Percentiles rank a stretch among this genome's conserved stretches.
phyloP scores from a whole-genome alignment of 768 basidiomycete genomes.

The Agrocybe pediades region DNA sequence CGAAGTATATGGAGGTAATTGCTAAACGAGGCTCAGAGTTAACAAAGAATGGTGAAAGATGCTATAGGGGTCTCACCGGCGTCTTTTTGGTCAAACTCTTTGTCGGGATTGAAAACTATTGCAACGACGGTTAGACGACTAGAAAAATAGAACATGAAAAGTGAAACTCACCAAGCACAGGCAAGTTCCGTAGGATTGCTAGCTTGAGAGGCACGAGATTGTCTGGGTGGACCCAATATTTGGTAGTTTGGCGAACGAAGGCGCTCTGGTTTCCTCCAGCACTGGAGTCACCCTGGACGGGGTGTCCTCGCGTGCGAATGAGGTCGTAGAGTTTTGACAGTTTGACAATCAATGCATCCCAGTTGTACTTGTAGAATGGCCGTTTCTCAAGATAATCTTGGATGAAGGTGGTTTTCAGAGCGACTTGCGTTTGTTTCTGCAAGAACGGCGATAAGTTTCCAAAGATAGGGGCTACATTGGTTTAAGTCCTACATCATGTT shows the following conservation, averaged over 20 bases:
- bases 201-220: conserved; percentile 93
- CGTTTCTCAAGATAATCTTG: conserved; percentile 91
- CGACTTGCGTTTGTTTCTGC: conserved; percentile 89
- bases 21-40: conserved; percentile 43
- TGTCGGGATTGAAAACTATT: conserved; percentile 89
- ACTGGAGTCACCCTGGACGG: conserved; percentile 88
- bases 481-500: conserved; percentile 80
- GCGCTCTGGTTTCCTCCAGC: conserved; percentile 97
- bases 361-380: conserved; percentile 96
- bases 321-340: conserved; percentile 94
- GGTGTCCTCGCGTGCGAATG: conserved; percentile 93
- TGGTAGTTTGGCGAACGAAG: conserved; percentile 98
- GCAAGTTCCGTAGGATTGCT: conserved; percentile 88
- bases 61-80: conserved; percentile 48
- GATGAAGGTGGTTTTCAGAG: conserved; percentile 85
- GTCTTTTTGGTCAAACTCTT: conserved; percentile 88
- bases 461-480: background rate
- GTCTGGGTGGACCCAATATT: conserved; percentile 99
- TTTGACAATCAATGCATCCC: conserved; percentile 95
- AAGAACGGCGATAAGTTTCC: background rate
- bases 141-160: background rate
- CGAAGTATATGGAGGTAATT: conserved; percentile 97
- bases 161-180: conserved; percentile 74
- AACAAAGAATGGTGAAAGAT: background rate
- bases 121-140: background rate